These are phyloP conservation scores for Penicillium occitanis DNA, from an alignment of 2,329 filamentous ascomycete genomes.

Conservation along the genomic window DNA sequence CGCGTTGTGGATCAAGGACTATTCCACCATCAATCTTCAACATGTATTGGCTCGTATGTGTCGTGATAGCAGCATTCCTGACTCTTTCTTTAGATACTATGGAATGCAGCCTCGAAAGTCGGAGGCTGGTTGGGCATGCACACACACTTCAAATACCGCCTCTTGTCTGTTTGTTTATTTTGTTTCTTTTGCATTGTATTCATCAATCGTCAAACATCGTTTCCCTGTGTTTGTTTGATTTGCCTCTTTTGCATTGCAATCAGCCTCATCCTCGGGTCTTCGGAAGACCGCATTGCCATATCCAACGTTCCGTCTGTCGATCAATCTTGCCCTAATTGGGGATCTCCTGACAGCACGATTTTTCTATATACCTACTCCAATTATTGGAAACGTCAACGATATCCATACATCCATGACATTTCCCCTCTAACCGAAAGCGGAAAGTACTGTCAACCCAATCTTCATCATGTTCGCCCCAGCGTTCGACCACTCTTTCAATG, in stretches of 20 bases:
- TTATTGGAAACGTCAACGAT: constrained; percentile 31
- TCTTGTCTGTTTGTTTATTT: constrained; percentile 44
- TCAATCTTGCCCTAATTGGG: constrained; percentile 23
- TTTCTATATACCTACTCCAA: constrained; percentile 29
- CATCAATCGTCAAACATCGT: constrained; percentile 33
- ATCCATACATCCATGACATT: constrained; percentile 25
- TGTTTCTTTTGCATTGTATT: constrained; percentile 42
- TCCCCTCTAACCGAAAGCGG: constrained; percentile 38
- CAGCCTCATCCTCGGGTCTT: constrained; percentile 11
- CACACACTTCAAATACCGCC: constrained; percentile 40
- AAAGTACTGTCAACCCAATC: constrained; percentile 47
- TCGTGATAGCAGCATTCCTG: constrained; percentile 32
- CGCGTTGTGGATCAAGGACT: constrained; percentile 23
- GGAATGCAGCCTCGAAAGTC: constrained; percentile 39
- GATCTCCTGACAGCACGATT: constrained; percentile 25
- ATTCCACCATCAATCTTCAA: constrained; percentile 18
- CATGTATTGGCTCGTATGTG: constrained; percentile 15
- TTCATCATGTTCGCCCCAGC: constrained; percentile 51
- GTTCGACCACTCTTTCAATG: constrained; percentile 56
- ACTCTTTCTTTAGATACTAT: constrained; percentile 32
- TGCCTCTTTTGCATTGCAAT: constrained; percentile 19
- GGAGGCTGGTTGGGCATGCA: constrained; percentile 35
- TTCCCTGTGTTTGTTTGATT: constrained; percentile 24
- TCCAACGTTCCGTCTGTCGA: constrained; percentile 23
- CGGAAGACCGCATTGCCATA: constrained; percentile 14